Conservation (phyloP, 257 asterid species). For the Anisodus tanguticus region DNA sequence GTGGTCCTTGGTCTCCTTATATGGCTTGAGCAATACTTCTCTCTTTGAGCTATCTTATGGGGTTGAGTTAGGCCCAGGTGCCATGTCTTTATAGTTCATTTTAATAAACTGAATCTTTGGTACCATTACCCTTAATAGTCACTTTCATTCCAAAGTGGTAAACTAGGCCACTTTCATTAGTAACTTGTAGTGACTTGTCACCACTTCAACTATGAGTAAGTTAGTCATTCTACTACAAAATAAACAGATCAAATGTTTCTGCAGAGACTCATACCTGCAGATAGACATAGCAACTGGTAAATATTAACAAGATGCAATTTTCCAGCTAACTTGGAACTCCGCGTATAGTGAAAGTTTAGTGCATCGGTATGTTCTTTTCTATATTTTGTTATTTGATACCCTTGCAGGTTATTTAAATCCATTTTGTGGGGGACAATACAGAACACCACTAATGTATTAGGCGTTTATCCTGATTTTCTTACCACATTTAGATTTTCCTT, state of each 20-base stretch:
- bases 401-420: background rate
- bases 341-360: background rate
- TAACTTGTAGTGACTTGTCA: no score
- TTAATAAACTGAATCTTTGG: background rate
- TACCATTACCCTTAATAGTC: background rate
- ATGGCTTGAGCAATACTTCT: no score
- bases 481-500: no score
- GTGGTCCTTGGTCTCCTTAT: no score
- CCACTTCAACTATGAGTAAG: background rate
- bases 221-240: no score
- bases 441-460: no score
- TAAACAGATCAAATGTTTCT: background rate
- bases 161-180: background rate
- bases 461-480: no score
- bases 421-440: background rate
- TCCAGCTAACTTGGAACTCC: background rate
- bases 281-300: background rate
- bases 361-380: background rate
- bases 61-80: no score
- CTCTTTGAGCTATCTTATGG: no score
- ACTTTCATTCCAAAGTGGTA: background rate
- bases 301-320: no score
- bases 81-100: no score
- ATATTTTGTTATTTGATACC: background rate
- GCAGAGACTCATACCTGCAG: background rate